These are phyloP conservation scores for Cyberlindnera mrakii DNA, from an alignment of 805 yeast genomes.

Conservation along the genomic window DNA sequence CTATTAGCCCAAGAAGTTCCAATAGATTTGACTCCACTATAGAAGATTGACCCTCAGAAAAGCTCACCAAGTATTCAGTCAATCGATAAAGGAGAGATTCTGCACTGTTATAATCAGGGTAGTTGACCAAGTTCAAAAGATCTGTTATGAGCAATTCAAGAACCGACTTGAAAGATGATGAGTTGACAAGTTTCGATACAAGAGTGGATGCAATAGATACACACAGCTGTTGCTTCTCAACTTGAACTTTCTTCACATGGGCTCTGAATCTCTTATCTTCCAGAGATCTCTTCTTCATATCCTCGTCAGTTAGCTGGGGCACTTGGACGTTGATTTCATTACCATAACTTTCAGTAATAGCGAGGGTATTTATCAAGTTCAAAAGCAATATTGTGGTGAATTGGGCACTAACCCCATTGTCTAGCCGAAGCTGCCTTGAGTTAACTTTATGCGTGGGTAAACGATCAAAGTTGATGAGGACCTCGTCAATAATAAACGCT, in stretches of 20 bases:
- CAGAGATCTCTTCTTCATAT: slow-evolving; percentile 8
- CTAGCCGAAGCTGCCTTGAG: slow-evolving; percentile 38
- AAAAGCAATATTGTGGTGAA: slow-evolving; percentile 41
- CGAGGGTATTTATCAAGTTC: slow-evolving; percentile 35
- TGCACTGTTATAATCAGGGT: slow-evolving; percentile 60
- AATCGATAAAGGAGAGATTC: slow-evolving; percentile 43
- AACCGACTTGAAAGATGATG: slow-evolving; percentile 29
- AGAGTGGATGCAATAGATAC: slow-evolving; percentile 13
- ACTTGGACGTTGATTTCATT: slow-evolving; percentile 10
- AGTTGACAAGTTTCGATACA: slow-evolving; percentile 21
- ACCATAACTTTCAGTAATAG: slow-evolving; percentile 15
- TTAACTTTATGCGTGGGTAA: slow-evolving; percentile 39
- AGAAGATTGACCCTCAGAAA: slow-evolving; percentile 32
- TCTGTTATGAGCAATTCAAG: slow-evolving; percentile 56
- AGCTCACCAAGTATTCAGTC: slow-evolving; percentile 35
- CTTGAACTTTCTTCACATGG: not conserved
- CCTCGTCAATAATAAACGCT: slow-evolving; percentile 53
- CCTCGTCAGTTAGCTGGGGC: slow-evolving; percentile 5
- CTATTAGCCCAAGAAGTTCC: slow-evolving; percentile 59
- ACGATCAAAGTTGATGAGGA: slow-evolving; percentile 44
- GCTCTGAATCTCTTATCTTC: slow-evolving; percentile 9
- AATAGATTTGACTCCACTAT: slow-evolving; percentile 44
- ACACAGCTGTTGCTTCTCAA: slow-evolving; percentile 8
- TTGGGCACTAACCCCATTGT: slow-evolving; percentile 44
- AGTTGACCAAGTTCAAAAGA: slow-evolving; percentile 38